Evolutionary conservation across 2,329 filamentous ascomycete species (phyloP).

Genomic region (Pseudohalonectria lignicola): DNA sequence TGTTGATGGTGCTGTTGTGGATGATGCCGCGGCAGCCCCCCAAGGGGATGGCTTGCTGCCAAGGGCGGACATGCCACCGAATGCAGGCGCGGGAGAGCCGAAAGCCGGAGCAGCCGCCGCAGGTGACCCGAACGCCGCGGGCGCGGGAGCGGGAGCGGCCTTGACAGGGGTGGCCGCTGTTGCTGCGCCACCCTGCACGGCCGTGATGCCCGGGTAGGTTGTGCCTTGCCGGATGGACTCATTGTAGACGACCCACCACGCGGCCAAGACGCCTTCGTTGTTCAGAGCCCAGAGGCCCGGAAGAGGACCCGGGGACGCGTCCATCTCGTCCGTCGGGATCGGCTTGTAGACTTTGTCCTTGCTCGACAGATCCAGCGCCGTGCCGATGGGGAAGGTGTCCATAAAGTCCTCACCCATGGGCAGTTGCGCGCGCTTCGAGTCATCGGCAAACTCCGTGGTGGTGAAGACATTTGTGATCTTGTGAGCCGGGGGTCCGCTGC

Average conservation of each 20-base stretch:
- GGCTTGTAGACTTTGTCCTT: slow-evolving; percentile 67
- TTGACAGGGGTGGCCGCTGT: slow-evolving; percentile 3
- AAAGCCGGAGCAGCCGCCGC: slow-evolving; percentile 17
- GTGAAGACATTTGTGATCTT: slow-evolving; percentile 59
- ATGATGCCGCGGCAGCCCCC: too few species aligned
- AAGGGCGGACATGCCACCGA: slow-evolving; percentile 35
- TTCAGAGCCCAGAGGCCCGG: slow-evolving; percentile 80
- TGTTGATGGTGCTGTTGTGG: slow-evolving; percentile 17
- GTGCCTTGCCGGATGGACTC: slow-evolving; percentile 69
- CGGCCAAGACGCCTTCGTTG: slow-evolving; percentile 72
- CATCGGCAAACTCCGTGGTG: slow-evolving; percentile 59
- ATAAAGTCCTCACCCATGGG: slow-evolving; percentile 56
- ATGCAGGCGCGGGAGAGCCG: too few species aligned
- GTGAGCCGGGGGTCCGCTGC: slow-evolving; percentile 46
- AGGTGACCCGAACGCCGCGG: slow-evolving; percentile 15
- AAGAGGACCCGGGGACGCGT: slow-evolving; percentile 68
- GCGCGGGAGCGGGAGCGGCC: slow-evolving; percentile 10
- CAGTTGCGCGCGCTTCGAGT: slow-evolving; percentile 63
- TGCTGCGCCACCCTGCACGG: slow-evolving; percentile 21
- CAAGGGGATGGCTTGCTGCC: slow-evolving; percentile 42
- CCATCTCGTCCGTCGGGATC: slow-evolving; percentile 65
- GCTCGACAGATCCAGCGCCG: slow-evolving; percentile 73
- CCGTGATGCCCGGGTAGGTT: slow-evolving; percentile 60
- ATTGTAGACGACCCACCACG: slow-evolving; percentile 89
- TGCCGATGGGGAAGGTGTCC: slow-evolving; percentile 70